A percentile compares a stretch with the other conserved stretches of the same genome.
Conservation (phyloP, 352 stramenopile genomes). For the Thalassiosira pacifica region DNA sequence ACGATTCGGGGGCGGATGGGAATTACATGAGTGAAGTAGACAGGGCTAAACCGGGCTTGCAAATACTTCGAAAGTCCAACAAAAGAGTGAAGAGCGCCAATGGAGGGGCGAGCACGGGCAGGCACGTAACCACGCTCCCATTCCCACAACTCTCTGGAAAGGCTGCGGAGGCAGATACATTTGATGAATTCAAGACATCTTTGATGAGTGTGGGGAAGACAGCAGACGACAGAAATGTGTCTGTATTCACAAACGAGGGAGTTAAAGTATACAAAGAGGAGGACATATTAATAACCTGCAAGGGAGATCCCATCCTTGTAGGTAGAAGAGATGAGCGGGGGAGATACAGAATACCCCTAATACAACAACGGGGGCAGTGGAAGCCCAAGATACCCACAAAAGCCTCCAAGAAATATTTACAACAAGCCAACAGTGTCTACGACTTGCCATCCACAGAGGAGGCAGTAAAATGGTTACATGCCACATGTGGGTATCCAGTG, state of each 20-base stretch:
- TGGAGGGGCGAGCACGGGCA: conserved; percentile 16
- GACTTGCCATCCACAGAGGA: not conserved
- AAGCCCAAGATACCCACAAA: conserved; percentile 5
- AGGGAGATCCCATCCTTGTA: conserved; percentile 44
- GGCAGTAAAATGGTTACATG: conserved; percentile 18
- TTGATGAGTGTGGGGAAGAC: conserved; percentile 10
- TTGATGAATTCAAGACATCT: conserved; percentile 25
- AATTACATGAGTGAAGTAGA: not conserved
- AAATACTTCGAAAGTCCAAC: conserved; percentile 29
- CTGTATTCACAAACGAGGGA: conserved; percentile 44
- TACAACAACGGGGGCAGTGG: conserved; percentile 33
- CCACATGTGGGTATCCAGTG: not conserved
- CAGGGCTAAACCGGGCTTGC: not conserved
- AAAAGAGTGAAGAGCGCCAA: conserved; percentile 18
- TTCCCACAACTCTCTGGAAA: conserved; percentile 3
- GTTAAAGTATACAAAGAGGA: conserved; percentile 37
- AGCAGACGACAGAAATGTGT: conserved; percentile 32
- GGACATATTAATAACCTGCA: conserved; percentile 40
- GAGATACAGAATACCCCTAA: conserved; percentile 35
- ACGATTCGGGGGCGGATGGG: conserved; percentile 39
- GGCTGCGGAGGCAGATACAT: conserved; percentile 31
- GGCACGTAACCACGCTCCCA: conserved; percentile 21
- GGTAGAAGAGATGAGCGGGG: conserved; percentile 35
- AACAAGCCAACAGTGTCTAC: conserved; percentile 26
- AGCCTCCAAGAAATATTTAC: not conserved